Percentiles rank a stretch among this genome's conserved stretches.
phyloP scores from a whole-genome alignment of 2,329 filamentous ascomycete species.

The Diaporthe aspalathi region DNA sequence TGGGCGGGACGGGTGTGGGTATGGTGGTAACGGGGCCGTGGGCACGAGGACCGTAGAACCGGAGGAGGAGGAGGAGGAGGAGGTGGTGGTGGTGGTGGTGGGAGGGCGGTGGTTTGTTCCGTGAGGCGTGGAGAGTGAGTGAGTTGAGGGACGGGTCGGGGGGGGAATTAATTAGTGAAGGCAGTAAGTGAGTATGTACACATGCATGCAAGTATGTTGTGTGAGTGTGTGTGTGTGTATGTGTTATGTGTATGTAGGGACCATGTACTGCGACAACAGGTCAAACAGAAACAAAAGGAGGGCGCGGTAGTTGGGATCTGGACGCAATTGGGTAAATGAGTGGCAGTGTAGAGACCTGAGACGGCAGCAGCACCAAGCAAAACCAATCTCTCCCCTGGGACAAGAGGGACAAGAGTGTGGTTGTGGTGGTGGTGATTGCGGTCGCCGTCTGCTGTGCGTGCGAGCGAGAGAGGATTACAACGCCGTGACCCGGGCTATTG shows the following conservation, averaged over 20 bases:
- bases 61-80: not conserved
- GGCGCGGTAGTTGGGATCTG: slow-evolving; percentile 18
- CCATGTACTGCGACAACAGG: slow-evolving; percentile 25
- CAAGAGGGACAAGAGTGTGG: too few relatives aligned
- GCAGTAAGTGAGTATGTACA: not conserved
- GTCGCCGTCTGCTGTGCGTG: slow-evolving; percentile 10
- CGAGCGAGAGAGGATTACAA: not conserved
- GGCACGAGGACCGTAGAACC: slow-evolving; percentile 2
- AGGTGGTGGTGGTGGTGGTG: too few relatives aligned
- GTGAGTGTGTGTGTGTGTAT: too few relatives aligned
- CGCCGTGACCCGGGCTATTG: slow-evolving; percentile 8
- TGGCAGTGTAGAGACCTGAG: slow-evolving; percentile 33
- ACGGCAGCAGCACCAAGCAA: slow-evolving; percentile 24
- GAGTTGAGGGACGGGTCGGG: not conserved
- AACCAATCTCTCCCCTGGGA: slow-evolving; percentile 9
- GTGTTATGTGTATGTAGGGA: not conserved
- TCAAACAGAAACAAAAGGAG: slow-evolving; percentile 26
- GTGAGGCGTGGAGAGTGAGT: slow-evolving; percentile 25
- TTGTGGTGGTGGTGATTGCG: not conserved
- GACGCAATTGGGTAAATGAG: slow-evolving; percentile 26
- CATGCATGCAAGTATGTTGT: not conserved
- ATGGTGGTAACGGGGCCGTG: slow-evolving; percentile 5
- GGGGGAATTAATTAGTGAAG: not conserved
- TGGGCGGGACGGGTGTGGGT: not conserved
- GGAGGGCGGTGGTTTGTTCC: not conserved